Evolutionary conservation across 1,284 basidiomycete genomes (phyloP), one percentile per base, ranked within the genome.

Genomic region (Pseudozyma flocculosa): DNA sequence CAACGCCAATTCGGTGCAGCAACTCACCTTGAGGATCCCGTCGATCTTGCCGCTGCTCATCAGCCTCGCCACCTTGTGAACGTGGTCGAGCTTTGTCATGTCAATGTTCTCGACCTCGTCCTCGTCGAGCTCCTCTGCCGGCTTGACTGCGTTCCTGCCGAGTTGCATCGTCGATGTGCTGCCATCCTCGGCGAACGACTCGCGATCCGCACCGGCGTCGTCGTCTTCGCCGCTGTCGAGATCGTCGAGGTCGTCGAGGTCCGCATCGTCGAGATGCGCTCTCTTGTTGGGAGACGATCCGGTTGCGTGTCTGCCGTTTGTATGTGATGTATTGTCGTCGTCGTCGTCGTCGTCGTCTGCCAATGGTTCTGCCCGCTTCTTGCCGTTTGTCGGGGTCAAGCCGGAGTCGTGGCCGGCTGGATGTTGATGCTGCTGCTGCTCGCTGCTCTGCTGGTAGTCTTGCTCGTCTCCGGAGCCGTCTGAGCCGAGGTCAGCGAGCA

Each of bases 51-150:
- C 88, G 76, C 88, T 89, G 18, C 86, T 85, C 48, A 92, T 86
- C n/a, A 98, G 82, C 78, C 89, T 91, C 4, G 93, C 91, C 44
- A 98, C 86, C 66, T 87, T 89, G 50, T 82, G 81, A 17, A 97
- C 89, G 78, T 93, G 90, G 69, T 88, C 87, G 30, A 96, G 84
- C 70, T 87, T 87, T 10, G 85, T 85, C 40, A 98, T 81, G 72
- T 97, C 90, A 87, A 95, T 92, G 68, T 86, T 84, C 73, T 93
- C 87, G 26, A 97, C 93, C 51, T 93, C 91, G 61, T 92, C 92
- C 36, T 84, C 86, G 76, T 95, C 91, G 40, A 97, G 82, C 79
- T 97, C 92, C 23, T 95, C 92, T 9, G 93, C 89, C 9, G 94
- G 94, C 64, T 85, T 86, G 2, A 94, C 83, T 4, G 94, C 94